Evolutionary conservation across 352 stramenopile genomes (phyloP).

Genomic region (Phytopythium cucurbitacearum): DNA sequence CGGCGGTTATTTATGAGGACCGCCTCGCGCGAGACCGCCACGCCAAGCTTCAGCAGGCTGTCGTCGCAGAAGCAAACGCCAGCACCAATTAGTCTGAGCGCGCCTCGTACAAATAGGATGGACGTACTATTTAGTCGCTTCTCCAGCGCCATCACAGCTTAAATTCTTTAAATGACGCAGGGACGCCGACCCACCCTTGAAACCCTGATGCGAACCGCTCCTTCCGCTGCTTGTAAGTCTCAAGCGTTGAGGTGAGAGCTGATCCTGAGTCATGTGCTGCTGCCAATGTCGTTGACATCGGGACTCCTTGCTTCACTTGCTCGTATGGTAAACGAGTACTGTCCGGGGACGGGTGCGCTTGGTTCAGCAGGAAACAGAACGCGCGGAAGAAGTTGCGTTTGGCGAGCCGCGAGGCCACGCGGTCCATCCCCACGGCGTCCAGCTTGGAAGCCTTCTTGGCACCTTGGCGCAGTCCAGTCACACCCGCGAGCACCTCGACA

Average conservation of each 20-base stretch:
- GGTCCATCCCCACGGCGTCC: slow-evolving; percentile 31
- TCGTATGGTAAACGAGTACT: slow-evolving; percentile 21
- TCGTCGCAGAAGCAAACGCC: neutral
- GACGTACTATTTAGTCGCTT: slow-evolving; percentile 3
- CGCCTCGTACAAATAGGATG: slow-evolving; percentile 3
- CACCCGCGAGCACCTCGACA: slow-evolving; percentile 52
- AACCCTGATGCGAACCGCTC: slow-evolving; percentile 12
- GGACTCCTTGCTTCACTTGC: slow-evolving; percentile 29
- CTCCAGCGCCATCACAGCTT: slow-evolving; percentile 17
- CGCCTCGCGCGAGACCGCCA: slow-evolving; percentile 34
- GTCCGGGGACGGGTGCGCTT: neutral
- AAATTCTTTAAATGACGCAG: slow-evolving; percentile 27
- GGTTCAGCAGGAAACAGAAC: slow-evolving; percentile 25
- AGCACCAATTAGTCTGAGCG: neutral
- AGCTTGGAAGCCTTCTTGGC: slow-evolving; percentile 65
- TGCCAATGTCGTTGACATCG: slow-evolving; percentile 4
- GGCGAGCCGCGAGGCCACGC: slow-evolving; percentile 53
- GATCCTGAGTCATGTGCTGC: neutral
- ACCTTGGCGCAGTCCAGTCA: slow-evolving; percentile 64
- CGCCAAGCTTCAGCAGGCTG: slow-evolving; percentile 17
- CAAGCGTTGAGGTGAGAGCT: neutral
- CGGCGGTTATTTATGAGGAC: slow-evolving; percentile 64
- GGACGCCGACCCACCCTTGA: slow-evolving; percentile 28
- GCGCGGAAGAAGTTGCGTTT: slow-evolving; percentile 56
- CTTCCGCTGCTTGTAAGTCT: neutral